These are phyloP conservation scores for Boletus rubescentipes DNA, from an alignment of 768 basidiomycete genomes.

Conservation along the genomic window DNA sequence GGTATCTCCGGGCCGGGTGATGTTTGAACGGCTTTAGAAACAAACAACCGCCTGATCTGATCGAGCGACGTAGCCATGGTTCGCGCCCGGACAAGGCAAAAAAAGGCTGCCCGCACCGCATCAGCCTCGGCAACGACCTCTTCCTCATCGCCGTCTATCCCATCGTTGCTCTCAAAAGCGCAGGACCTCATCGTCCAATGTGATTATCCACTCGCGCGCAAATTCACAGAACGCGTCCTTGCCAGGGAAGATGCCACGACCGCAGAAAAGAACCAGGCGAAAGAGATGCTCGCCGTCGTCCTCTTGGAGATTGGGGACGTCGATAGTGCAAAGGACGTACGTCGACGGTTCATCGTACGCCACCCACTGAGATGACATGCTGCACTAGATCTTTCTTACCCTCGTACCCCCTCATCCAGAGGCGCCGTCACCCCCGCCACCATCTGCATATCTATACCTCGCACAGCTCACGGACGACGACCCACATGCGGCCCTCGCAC, in stretches of 20 bases:
- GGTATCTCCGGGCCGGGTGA: not conserved
- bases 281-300: slow-evolving; percentile 77
- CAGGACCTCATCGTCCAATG: slow-evolving; percentile 81
- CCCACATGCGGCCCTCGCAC: slow-evolving; percentile 65
- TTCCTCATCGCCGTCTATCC: slow-evolving; percentile 41
- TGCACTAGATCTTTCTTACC: slow-evolving; percentile 58
- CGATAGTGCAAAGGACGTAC: slow-evolving; percentile 67
- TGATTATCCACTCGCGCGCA: slow-evolving; percentile 77
- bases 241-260: slow-evolving; percentile 45
- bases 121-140: slow-evolving; percentile 9
- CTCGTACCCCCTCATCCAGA: slow-evolving; percentile 59
- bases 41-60: slow-evolving; percentile 19
- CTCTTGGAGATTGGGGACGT: slow-evolving; percentile 79
- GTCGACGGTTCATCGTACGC: slow-evolving; percentile 14
- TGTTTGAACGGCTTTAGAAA: slow-evolving; percentile 16
- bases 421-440: slow-evolving; percentile 58
- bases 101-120: slow-evolving; percentile 16
- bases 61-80: slow-evolving; percentile 46
- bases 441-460: slow-evolving; percentile 85
- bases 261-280: slow-evolving; percentile 62
- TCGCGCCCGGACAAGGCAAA: slow-evolving; percentile 49
- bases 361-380: not conserved
- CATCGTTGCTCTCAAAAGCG: slow-evolving; percentile 69
- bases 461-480: slow-evolving; percentile 82
- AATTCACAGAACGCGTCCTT: slow-evolving; percentile 68